Evolutionary conservation across 192 early-diverging fungal species (phyloP), one percentile per base, ranked within the genome.

Genomic region (Phycomyces nitens): DNA sequence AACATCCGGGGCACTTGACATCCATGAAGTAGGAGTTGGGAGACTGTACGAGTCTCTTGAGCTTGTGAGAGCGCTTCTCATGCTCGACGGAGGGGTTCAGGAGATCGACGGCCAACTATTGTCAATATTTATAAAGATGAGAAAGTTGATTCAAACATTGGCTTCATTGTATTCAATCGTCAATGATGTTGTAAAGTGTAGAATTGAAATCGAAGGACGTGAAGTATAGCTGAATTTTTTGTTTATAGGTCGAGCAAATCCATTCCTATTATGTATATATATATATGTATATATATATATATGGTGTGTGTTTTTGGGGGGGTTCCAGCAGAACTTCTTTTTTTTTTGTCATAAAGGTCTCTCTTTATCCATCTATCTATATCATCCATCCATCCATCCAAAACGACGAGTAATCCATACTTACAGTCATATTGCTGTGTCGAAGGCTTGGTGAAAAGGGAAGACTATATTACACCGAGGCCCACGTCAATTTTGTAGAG

Each of bases 11-110:
- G 85, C 94, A 96, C 83, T 96, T 96, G 64, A 98, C 94, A 71
- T 98, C 96, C 94, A 98, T 96, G 81, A 97, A 96, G 90, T 88
- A 96, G 26, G 96, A 96, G 90, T 98, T 91, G 49, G 94, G 84
- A 60, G 69, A 69, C 56, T 85, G 84, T 23, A 86, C 74, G 22
- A 85, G 65, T 50, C 84, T 68, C 82, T 85, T 86, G 41, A 86
- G 76, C 72, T 85, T 85, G 80, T 85, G 84, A 24, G 77, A 66
- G 23, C 86, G 84, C 69, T 83, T 80, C 80, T 96, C 88, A 71
- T 77, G 76, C 62, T 85, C 79, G 55, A 82, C 72, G 64, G 89
- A 83, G 54, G 95, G 95, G 86, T 98, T 94, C 53, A 98, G 85
- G 70, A 98, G 91, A 77, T 98, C 95, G 74, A 93, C 84, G 70